Evolutionary conservation across 2,329 filamentous ascomycete genomes (phyloP), one percentile per base, ranked within the genome.

Genomic region (Colletotrichum sp.): DNA sequence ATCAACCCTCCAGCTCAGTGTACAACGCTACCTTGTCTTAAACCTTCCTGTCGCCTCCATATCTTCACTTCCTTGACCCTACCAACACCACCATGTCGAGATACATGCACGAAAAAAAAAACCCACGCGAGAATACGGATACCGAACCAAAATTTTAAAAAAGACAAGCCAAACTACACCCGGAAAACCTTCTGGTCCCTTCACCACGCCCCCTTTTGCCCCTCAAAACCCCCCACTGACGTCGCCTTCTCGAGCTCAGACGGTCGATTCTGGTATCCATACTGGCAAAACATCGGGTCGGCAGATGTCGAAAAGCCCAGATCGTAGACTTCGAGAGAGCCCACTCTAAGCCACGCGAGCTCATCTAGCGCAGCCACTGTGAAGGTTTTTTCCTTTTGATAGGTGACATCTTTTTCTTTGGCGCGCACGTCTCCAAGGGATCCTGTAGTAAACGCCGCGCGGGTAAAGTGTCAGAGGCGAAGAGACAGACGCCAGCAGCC

Each of bases 301-400:
- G 64, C 28, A 69, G 69, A 55, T 71, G 28, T 52, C 44, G 39
- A 30, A 57, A 65, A 55, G 59, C 34, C 26, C 24, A 16, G 28
- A 44, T 18, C 52, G 10, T n/a, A 60, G 24, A 44, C n/a, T 64
- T 59, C 24, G 44, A 44, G 55, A 59, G 13, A 70, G 59, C 39
- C 32, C 68, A 71, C 66, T 71, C 52, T 52, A 52, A 75, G 60
- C 60, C 60, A 66, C 68, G 72, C 60, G 72, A 66, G 67, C 59
- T 55, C 60, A 44, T 52, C 44, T 52, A 52, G 44, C 44, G 44
- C 44, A 52, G 44, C 44, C 44, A 52, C 44, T 10, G 44, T 52
- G 4, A 26, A 5, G 24, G 24, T n/a, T 55, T 59, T 69, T 59
- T 39, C 21, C 36, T 30, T 34, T 52, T 44, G 30, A 30, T 68